Base-by-base conservation (phyloP, 257 asterid species). In the Nicotiana undulata region DNA sequence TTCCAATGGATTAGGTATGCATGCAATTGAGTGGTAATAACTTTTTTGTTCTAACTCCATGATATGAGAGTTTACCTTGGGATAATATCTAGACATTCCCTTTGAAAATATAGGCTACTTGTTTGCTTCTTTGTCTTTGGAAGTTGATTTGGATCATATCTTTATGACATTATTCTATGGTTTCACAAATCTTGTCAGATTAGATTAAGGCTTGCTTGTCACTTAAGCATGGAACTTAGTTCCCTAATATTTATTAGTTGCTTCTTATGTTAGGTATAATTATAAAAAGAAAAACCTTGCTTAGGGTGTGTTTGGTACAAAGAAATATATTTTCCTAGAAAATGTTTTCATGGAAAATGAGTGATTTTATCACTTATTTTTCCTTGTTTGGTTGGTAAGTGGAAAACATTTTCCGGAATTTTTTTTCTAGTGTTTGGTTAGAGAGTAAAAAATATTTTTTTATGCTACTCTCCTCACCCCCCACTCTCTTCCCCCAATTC, bases 1-100 rank as follows among this genome's bases (percentile, higher is more conserved):
- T 44, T 24, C 79, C 22, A 63, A 72, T 72, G 63, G 72, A 72
- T 72, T 81, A 44, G 75, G 84, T 79, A 51, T 66, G 59, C 59
- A 66, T 79, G 59, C 11, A 79, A 13, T 40, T 44, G 68, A 6
- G 76, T 40, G 82, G 18, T 40, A 6, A 60, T 79, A 46, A 0
- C 75, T 22, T 77, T 37, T 77, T 20, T 77, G 20, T 61, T 75
- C 63, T 0, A 8, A 40, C 49, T 2, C 20, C 34, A 24, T 51
- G 17, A 66, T 66, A 66, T 32, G 24, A 31, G 12, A 44, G 26
- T 66, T 66, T 15, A 28, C 76, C 16, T 66, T 6, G 40, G 53
- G 3, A 40, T 40, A 8, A 66, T 32, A 18, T 66, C 63, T 56
- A 61, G 20, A 72, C 34, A 72, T 44, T 44, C 37, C 60, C 31